These are phyloP conservation scores for Silybum marianum DNA, from an alignment of 129 eudicot genomes.

Conservation along the genomic window DNA sequence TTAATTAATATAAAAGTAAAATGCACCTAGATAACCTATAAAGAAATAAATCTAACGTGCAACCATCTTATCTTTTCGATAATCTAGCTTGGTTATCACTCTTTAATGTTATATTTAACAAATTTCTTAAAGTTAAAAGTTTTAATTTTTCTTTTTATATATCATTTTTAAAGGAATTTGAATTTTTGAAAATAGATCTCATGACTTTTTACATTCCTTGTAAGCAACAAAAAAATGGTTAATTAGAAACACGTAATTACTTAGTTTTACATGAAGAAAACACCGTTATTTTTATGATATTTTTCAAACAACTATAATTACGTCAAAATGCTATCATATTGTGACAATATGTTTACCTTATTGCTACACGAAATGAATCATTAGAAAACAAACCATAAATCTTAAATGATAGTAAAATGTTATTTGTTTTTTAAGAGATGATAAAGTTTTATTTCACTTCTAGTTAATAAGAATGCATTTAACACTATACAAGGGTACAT, in stretches of 20 bases:
- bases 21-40: background rate
- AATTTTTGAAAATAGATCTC: background rate
- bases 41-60: background rate
- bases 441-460: too few species aligned
- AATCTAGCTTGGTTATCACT: background rate
- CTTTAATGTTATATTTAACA: background rate
- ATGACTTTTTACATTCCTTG: background rate
- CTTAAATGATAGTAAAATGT: too few species aligned
- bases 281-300: too few species aligned
- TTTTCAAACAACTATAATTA: too few species aligned
- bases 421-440: too few species aligned
- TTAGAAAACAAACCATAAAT: too few species aligned
- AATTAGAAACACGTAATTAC: background rate
- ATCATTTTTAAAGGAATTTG: background rate
- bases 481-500: too few species aligned
- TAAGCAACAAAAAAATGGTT: background rate
- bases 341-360: too few species aligned
- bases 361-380: too few species aligned
- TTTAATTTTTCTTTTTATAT: background rate
- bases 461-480: too few species aligned
- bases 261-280: too few species aligned
- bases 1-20: background rate
- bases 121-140: background rate
- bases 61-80: background rate
- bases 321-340: too few species aligned